Percentiles rank a stretch among this genome's conserved stretches.
Evolutionary conservation across 768 basidiomycete species (phyloP).

Genomic region (Pleurotus tuber-regium): DNA sequence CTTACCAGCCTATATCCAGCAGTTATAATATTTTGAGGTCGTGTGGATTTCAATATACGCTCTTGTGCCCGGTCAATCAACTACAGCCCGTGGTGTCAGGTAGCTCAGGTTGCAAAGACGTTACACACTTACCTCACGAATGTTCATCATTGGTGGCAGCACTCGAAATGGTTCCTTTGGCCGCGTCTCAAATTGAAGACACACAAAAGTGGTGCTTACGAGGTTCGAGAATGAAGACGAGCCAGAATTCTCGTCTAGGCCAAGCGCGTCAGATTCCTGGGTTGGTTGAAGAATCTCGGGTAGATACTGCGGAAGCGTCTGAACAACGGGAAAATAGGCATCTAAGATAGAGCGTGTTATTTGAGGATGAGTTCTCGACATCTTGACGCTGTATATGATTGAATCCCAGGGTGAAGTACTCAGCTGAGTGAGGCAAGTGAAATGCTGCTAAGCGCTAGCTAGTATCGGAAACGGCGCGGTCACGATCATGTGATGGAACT

Average conservation of each 20-base stretch:
- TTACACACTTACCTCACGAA: constrained; percentile 47
- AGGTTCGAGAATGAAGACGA: constrained; percentile 29
- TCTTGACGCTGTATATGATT: no score
- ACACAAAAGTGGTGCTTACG: constrained; percentile 47
- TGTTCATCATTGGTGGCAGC: constrained; percentile 41
- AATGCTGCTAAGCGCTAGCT: no score
- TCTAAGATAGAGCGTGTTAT: constrained; percentile 34
- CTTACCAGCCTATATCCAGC: constrained; percentile 62
- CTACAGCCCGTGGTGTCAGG: constrained; percentile 28
- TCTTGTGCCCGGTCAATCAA: constrained; percentile 62
- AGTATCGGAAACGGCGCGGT: no score
- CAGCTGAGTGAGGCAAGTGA: no score
- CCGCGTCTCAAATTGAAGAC: constrained; percentile 23
- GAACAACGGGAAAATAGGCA: constrained; percentile 42
- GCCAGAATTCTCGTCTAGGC: constrained; percentile 21
- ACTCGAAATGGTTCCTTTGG: constrained; percentile 23
- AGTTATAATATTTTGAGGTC: constrained; percentile 58
- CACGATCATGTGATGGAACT: no score
- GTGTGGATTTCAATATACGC: constrained; percentile 42
- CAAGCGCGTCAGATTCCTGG: constrained; percentile 2
- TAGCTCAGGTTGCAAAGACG: not conserved
- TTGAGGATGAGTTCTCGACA: not conserved
- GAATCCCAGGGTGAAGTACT: no score
- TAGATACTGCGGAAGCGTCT: constrained; percentile 38
- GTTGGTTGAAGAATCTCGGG: constrained; percentile 27